Evolutionary conservation across 306 rosid genomes (phyloP).

Genomic region (Dalbergia oliveri): DNA sequence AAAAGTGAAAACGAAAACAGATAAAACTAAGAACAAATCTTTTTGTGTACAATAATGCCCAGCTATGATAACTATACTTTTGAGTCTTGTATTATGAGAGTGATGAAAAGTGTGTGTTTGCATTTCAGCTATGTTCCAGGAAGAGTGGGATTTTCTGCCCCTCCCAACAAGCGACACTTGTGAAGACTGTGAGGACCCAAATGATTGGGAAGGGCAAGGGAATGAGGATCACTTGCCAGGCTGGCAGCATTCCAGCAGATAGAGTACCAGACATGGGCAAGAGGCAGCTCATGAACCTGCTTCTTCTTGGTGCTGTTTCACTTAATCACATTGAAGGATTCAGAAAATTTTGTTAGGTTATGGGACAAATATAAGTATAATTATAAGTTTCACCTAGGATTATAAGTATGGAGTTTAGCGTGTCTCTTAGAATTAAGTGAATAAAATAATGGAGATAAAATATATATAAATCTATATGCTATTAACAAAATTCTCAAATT

Average conservation of each 20-base stretch:
- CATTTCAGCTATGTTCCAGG: conserved; percentile 70
- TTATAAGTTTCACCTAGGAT: no score
- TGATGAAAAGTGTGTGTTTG: no score
- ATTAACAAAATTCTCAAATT: no score
- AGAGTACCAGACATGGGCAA: conserved; percentile 91
- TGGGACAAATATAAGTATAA: no score
- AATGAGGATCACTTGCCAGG: conserved; percentile 70
- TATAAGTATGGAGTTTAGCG: no score
- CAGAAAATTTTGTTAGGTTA: no score
- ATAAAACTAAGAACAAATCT: neutral
- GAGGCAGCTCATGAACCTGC: conserved; percentile 79
- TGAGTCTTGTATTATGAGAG: no score
- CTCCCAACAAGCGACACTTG: conserved; percentile 48
- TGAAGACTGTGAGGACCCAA: conserved; percentile 56
- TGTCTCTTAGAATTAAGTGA: no score
- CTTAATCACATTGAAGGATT: conserved; percentile 32
- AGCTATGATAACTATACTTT: no score
- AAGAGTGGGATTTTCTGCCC: conserved; percentile 72
- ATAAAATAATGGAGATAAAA: no score
- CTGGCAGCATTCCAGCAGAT: conserved; percentile 79
- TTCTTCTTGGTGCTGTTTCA: conserved; percentile 83
- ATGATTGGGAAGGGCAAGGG: conserved; percentile 60
- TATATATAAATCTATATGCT: no score
- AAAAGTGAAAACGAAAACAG: conserved; percentile 48
- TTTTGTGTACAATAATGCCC: no score